Evolutionary conservation across 768 basidiomycete species (phyloP), one percentile per base, ranked within the genome.

Genomic region (Rhodotorula graminis): DNA sequence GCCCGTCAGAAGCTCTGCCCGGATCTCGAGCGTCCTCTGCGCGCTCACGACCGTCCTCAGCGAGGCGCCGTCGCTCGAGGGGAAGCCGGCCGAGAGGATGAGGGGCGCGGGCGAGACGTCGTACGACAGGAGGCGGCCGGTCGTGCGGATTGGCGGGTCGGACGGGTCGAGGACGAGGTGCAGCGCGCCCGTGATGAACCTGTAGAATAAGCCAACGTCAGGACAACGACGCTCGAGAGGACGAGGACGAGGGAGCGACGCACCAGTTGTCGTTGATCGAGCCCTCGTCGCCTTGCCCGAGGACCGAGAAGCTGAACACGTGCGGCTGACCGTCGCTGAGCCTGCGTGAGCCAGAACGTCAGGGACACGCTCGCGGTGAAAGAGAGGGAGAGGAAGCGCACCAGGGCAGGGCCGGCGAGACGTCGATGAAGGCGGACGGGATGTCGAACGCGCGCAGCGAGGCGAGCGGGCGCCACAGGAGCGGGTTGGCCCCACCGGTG

Each of bases 401-500:
- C 69, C n/a, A 12, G 0, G 58, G 60, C 10, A 71, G 4, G 58
- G 62, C 66, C 0, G 70, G 60, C 47, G 70, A 40, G 9, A 66
- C 3, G 61, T 71, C 70, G 46, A 66, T 15, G 29, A 47, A 63
- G 23, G 33, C n/a, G 10, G 61, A 57, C 0, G 70, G 70, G 5
- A 66, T 33, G 61, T 71, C 70, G 47, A 66, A 71, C 10, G 70
- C 70, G 6, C 70, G 33, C 3, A 66, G 56, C 4, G 61, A 62
- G 5, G 65, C 70, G 11, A 66, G 44, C 8, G 70, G 70, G 6
- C 70, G 60, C 70, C 70, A 71, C 5, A 71, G 64, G 0, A 71
- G 49, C 11, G 70, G 70, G 37, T 71, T 66, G 18, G 65, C 65
- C 0, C 70, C 70, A 47, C 70, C 70, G 2, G 70, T 71, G 40